These are phyloP conservation scores for Theileria equi DNA, from an alignment of 169 alveolate genomes.

Conservation along the genomic window DNA sequence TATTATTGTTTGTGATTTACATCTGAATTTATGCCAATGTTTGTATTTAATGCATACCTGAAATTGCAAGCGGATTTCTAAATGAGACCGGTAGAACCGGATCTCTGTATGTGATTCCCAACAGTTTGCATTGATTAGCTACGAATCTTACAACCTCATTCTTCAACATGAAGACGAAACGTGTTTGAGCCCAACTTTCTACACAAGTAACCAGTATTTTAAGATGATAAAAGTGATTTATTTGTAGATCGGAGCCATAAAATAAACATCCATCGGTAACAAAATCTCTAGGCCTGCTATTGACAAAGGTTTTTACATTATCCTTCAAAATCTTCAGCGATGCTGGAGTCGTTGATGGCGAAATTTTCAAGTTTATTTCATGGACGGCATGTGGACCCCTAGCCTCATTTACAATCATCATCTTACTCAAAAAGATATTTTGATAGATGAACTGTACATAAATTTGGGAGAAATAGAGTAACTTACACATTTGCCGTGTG, in stretches of 20 bases:
- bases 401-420: slow-evolving; percentile 77
- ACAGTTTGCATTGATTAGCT: slow-evolving; percentile 66
- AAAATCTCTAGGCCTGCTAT: slow-evolving; percentile 80
- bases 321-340: slow-evolving; percentile 77
- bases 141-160: slow-evolving; percentile 61
- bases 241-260: slow-evolving; percentile 73
- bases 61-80: slow-evolving; percentile 20
- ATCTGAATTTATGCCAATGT: background rate
- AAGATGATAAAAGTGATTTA: slow-evolving; percentile 71
- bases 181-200: slow-evolving; percentile 70
- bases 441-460: slow-evolving; percentile 65
- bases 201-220: slow-evolving; percentile 67
- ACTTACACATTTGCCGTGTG: slow-evolving; percentile 64
- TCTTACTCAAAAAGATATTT: slow-evolving; percentile 74
- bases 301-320: slow-evolving; percentile 73
- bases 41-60: background rate
- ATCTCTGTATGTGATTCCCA: slow-evolving; percentile 69
- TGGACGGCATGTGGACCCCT: slow-evolving; percentile 78
- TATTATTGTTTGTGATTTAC: background rate
- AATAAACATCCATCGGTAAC: slow-evolving; percentile 73
- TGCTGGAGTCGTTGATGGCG: slow-evolving; percentile 78
- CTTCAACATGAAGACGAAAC: slow-evolving; percentile 51
- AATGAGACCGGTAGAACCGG: slow-evolving; percentile 64
- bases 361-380: slow-evolving; percentile 66
- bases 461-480: background rate